Conservation (phyloP, 1,284 basidiomycete species). For the Porphyrellus sp. region DNA sequence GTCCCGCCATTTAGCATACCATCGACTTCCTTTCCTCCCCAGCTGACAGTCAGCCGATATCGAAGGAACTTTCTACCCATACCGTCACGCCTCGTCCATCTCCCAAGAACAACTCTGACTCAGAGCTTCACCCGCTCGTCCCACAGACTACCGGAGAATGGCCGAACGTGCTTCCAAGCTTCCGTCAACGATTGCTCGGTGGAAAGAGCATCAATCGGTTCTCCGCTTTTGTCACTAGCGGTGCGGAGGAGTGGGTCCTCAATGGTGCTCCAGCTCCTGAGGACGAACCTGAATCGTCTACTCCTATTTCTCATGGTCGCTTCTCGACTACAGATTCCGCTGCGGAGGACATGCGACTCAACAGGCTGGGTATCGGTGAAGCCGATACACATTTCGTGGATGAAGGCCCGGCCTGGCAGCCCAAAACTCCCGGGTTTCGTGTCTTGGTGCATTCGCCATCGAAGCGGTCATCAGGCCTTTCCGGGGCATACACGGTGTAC, state of each 20-base stretch:
- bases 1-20: constrained; percentile 48
- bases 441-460: constrained; percentile 79
- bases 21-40: constrained; percentile 55
- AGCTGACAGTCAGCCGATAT: constrained; percentile 33
- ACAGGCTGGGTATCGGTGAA: constrained; percentile 44
- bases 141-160: constrained; percentile 76
- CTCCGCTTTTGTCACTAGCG: constrained; percentile 80
- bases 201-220: constrained; percentile 79
- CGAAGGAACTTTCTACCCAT: constrained; percentile 40
- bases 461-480: constrained; percentile 61
- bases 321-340: constrained; percentile 36
- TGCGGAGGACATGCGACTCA: constrained; percentile 37
- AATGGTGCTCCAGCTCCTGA: constrained; percentile 44
- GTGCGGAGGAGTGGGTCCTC: constrained; percentile 78
- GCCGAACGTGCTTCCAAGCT: constrained; percentile 56
- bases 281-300: constrained; percentile 24
- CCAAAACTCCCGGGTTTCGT: constrained; percentile 66
- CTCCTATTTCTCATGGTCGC: constrained; percentile 25
- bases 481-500: constrained; percentile 75
- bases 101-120: constrained; percentile 32
- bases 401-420: constrained; percentile 69
- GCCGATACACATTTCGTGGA: constrained; percentile 72
- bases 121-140: constrained; percentile 46
- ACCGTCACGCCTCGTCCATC: constrained; percentile 56
- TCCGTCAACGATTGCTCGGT: constrained; percentile 67